Conservation (phyloP, 2,329 filamentous ascomycete species). For the Apiospora koreana region DNA sequence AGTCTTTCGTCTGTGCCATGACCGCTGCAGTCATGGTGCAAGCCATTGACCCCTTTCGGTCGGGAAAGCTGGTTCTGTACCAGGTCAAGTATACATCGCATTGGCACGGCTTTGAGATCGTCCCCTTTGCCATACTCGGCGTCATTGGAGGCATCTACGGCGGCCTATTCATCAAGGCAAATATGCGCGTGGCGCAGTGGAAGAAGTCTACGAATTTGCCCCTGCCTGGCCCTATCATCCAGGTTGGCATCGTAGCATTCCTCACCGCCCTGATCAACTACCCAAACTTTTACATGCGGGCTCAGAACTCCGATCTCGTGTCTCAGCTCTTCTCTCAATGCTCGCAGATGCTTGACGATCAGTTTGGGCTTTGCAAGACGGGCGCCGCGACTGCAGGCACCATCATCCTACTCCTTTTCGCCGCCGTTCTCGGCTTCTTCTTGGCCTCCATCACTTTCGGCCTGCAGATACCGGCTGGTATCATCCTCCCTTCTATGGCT, state of each 20-base stretch:
- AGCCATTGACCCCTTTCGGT: constrained; percentile 90
- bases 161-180: constrained; percentile 90
- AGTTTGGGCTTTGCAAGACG: constrained; percentile 86
- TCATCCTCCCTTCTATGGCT: constrained; percentile 94
- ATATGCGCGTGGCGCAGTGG: constrained; percentile 84
- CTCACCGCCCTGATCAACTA: constrained; percentile 90
- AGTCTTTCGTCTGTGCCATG: constrained; percentile 98
- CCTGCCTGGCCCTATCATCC: constrained; percentile 73
- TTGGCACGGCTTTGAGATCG: constrained; percentile 93
- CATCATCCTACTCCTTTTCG: constrained; percentile 79
- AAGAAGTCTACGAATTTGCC: constrained; percentile 63
- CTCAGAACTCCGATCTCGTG: constrained; percentile 87
- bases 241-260: constrained; percentile 78
- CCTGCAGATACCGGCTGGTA: constrained; percentile 90
- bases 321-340: constrained; percentile 93
- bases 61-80: constrained; percentile 92
- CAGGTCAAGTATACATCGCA: constrained; percentile 90
- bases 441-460: constrained; percentile 90
- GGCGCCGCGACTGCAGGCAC: constrained; percentile 81
- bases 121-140: constrained; percentile 85
- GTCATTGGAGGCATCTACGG: constrained; percentile 92
- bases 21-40: constrained; percentile 94
- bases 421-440: constrained; percentile 80
- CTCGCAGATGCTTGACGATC: constrained; percentile 77
- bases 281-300: constrained; percentile 94